Conservation (phyloP, 129 eudicot genomes). For the Pseudognaphalium luteoalbum region DNA sequence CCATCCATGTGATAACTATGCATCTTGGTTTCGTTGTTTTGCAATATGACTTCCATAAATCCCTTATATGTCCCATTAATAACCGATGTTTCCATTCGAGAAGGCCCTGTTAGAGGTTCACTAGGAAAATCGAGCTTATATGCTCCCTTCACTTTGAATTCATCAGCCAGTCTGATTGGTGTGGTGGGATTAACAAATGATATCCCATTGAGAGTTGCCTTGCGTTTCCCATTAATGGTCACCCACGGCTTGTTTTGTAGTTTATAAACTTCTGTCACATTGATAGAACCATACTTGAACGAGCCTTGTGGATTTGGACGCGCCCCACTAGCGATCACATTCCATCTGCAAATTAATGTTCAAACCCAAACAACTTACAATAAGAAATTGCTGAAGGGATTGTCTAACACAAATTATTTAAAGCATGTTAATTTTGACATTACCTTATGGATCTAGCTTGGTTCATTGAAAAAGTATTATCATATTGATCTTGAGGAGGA, state of each 20-base stretch:
- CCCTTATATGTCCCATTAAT: slow-evolving; percentile 74
- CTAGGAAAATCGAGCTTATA: slow-evolving; percentile 63
- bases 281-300: slow-evolving; percentile 61
- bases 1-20: slow-evolving; percentile 69
- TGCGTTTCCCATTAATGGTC: slow-evolving; percentile 45
- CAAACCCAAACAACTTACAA: background rate
- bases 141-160: slow-evolving; percentile 46
- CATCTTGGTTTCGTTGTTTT: slow-evolving; percentile 68
- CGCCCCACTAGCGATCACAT: slow-evolving; percentile 74
- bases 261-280: slow-evolving; percentile 59
- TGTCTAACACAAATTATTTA: background rate
- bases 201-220: slow-evolving; percentile 60
- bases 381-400: background rate
- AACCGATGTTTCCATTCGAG: slow-evolving; percentile 50
- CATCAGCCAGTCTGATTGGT: slow-evolving; percentile 68
- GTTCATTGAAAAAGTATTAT: slow-evolving; percentile 68
- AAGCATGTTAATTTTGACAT: background rate
- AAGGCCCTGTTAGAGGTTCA: slow-evolving; percentile 53
- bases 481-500: slow-evolving; percentile 59
- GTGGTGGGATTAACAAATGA: slow-evolving; percentile 63
- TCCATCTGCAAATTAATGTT: slow-evolving; percentile 46
- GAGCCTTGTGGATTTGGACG: slow-evolving; percentile 84
- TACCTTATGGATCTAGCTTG: slow-evolving; percentile 74
- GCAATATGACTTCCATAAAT: slow-evolving; percentile 61
- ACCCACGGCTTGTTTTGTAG: slow-evolving; percentile 50